Conservation (phyloP, 169 alveolate genomes). For the Pseudocohnilembus persalinus region DNA sequence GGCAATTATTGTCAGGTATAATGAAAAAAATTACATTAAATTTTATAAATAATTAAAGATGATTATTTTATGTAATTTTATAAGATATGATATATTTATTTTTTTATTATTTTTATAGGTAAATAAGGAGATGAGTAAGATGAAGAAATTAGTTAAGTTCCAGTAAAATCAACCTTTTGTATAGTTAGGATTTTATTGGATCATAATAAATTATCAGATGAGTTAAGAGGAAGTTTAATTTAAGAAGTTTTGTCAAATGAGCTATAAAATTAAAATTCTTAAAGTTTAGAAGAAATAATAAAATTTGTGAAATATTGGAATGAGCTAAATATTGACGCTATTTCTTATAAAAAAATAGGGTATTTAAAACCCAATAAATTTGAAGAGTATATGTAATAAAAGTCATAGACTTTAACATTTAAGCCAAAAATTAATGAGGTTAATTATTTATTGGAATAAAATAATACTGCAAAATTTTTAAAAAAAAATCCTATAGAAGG, state of each 20-base stretch:
- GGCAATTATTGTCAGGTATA: background rate
- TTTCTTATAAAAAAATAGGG: background rate
- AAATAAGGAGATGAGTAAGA: no score
- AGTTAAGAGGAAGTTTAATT: background rate
- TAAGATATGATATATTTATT: no score
- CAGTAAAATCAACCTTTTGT: background rate
- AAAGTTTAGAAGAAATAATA: background rate
- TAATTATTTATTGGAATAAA: background rate
- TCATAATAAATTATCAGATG: background rate
- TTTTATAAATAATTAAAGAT: no score
- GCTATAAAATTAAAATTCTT: no score
- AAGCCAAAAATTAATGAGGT: background rate
- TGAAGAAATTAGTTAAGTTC: no score
- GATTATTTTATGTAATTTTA: no score
- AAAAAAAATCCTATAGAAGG: background rate
- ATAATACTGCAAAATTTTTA: background rate
- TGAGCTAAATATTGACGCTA: background rate
- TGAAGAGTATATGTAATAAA: background rate
- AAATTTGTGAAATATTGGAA: background rate
- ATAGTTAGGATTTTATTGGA: background rate
- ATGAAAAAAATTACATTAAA: no score
- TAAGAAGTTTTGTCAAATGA: background rate
- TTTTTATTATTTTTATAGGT: no score
- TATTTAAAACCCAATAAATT: background rate
- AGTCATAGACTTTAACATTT: background rate